Conservation (phyloP, 2,329 filamentous ascomycete genomes). For the Raffaelea ambrosiae region DNA sequence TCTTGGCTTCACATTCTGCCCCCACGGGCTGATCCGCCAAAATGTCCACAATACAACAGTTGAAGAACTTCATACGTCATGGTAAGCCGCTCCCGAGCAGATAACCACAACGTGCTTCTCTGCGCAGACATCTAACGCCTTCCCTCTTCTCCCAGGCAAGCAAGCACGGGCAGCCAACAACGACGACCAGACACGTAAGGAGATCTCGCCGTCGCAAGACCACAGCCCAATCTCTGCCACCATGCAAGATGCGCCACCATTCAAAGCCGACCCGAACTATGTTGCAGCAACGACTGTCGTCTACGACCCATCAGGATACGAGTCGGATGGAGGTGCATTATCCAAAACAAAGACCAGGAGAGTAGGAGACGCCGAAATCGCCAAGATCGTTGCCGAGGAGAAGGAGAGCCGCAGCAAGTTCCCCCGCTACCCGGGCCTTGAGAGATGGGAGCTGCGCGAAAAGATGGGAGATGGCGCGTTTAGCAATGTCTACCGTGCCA, state of each 20-base stretch:
- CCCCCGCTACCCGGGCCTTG: slow-evolving; percentile 74
- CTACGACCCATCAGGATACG: not conserved
- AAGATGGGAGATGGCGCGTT: slow-evolving; percentile 99
- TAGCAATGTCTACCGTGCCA: slow-evolving; percentile 93
- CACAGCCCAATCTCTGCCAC: not conserved
- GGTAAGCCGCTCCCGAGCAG: slow-evolving; percentile 35
- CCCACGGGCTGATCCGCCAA: slow-evolving; percentile 15
- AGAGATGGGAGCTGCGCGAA: slow-evolving; percentile 78
- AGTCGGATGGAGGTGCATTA: slow-evolving; percentile 16
- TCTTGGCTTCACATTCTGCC: no score
- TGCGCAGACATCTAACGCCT: not conserved
- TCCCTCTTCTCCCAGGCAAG: slow-evolving; percentile 52
- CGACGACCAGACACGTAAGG: slow-evolving; percentile 43
- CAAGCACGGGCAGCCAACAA: slow-evolving; percentile 65
- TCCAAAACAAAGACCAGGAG: slow-evolving; percentile 32
- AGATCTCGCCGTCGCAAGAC: slow-evolving; percentile 31
- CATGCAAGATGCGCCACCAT: not conserved
- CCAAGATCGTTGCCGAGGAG: slow-evolving; percentile 85
- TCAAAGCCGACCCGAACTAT: not conserved
- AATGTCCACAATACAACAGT: slow-evolving; percentile 78
- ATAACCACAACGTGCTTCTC: no score
- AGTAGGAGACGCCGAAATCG: slow-evolving; percentile 60
- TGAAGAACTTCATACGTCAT: slow-evolving; percentile 97
- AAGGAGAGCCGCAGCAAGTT: slow-evolving; percentile 78
- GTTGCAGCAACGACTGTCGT: not conserved